Base-by-base conservation (phyloP, 169 alveolate genomes). In the Eimeria maxima region DNA sequence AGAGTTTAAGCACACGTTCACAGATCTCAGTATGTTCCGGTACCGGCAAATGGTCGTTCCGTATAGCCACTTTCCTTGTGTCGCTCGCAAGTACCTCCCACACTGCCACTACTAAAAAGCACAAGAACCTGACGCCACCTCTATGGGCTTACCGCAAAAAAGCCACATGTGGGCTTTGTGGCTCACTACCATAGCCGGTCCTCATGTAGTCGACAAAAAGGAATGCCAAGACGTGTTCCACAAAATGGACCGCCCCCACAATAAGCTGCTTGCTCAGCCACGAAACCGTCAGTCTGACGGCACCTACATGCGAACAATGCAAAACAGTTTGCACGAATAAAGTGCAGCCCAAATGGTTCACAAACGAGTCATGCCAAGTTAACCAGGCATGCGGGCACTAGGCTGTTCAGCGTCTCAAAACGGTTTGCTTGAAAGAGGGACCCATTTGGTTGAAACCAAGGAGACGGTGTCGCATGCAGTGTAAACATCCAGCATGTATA, bases 151-250 rank as follows among this genome's bases (percentile, higher is more conserved):
- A 94, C 96, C 96, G 71, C 29, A 94, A 33, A 33, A 94, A 74
- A 4, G 95, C 96, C 33, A 94, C 96, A 5, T 94, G 96, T 6
- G 95, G 95, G n/a, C 90, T 78, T 53, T 94, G 94, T 6, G 96
- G 96, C 81, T 76, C 95, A 57, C 55, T 76, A 14, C 74, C 95
- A 45, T 69, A 94, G 50, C 96, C 96, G 69, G 83, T 80, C 45
- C 86, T 60, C 92, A 38, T 76, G 24, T 38, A 57, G 83, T 84
- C 96, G 27, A 86, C 95, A 73, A 94, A 94, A 29, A 94, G 86
- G 80, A 53, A 44, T 16, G 83, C 83, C 74, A 86, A 33, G 74
- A 94, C 83, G 63, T 94, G 96, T 86, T 94, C 96, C 24, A 50
- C 94, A 44, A 84, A 67, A 33, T 86, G 95, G 33, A 86, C 95